Evolutionary conservation across 441 rosid species (phyloP), one percentile per base, ranked within the genome.

Genomic region (Jatropha podagrica): DNA sequence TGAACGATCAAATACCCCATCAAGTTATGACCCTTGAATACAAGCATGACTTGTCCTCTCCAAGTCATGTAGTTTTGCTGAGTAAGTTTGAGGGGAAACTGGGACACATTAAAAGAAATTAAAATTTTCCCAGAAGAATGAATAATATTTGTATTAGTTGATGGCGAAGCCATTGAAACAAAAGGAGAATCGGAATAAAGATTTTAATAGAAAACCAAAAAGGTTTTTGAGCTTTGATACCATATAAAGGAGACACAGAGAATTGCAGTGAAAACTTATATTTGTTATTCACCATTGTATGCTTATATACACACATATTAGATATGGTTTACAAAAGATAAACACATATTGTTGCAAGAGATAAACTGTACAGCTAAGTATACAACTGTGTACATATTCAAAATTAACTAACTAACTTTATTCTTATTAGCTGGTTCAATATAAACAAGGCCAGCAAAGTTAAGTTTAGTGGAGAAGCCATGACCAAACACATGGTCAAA

Each of bases 401-500:
- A 23, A 23, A 23, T 23, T 0, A 23, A 23, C 23, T 0, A 23
- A 23, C 23, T 23, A 23, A 23, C 23, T 23, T 23, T 23, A 23
- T 23, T 23, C 23, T 23, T 23, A 23, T 23, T 0, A 23, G 0
- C 23, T 23, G 23, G 23, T 23, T 23, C 23, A 23, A 23, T 23
- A 56, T 66, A 72, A 63, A 65, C 76, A 79, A 81, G 91, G 58
- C 97, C 94, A n/a, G 89, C 98, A 77, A 85, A 89, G 75, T 95
- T 89, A 63, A 93, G 92, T 75, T 91, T 90, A 68, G 94, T 86
- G 4, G 83, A 76, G 78, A 93, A 89, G 6, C 95, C 97, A 75
- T 90, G 83, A 9, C 98, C 95, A 82, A 91, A 91, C 54, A 89
- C 86, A 82, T 89, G 83, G 32, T 73, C 73, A 23, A 75, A 72